Evolutionary conservation across 257 asterid genomes (phyloP).

Genomic region (Lantana camara): DNA sequence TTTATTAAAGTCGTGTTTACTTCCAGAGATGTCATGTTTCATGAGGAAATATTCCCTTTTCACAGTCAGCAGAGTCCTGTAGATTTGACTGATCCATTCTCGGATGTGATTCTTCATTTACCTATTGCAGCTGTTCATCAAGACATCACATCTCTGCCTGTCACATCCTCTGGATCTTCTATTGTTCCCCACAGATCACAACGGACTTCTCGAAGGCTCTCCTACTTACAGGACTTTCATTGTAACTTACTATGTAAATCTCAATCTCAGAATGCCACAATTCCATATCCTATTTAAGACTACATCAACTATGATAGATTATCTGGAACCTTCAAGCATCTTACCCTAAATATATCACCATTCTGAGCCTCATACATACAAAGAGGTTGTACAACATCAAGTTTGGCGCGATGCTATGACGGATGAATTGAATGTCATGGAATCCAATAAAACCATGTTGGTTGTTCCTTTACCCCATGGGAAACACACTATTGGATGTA

Average conservation of each 20-base stretch:
- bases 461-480: not conserved
- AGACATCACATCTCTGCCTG: too few relatives aligned
- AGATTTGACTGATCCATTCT: not conserved
- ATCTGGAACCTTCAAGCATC: not conserved
- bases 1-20: too few relatives aligned
- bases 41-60: not conserved
- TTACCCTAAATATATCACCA: not conserved
- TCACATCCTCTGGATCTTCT: not conserved
- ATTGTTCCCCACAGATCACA: not conserved
- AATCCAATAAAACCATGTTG: not conserved
- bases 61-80: not conserved
- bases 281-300: not conserved
- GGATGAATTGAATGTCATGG: not conserved
- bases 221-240: not conserved
- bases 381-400: not conserved
- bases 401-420: not conserved
- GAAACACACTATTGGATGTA: not conserved
- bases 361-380: not conserved
- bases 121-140: not conserved
- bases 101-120: not conserved
- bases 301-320: not conserved
- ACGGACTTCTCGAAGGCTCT: not conserved
- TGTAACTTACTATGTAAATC: not conserved
- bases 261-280: not conserved
- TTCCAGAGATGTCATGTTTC: not conserved